Evolutionary conservation across 2,329 filamentous ascomycete genomes (phyloP).

Genomic region (Arthrinium puccinioides): DNA sequence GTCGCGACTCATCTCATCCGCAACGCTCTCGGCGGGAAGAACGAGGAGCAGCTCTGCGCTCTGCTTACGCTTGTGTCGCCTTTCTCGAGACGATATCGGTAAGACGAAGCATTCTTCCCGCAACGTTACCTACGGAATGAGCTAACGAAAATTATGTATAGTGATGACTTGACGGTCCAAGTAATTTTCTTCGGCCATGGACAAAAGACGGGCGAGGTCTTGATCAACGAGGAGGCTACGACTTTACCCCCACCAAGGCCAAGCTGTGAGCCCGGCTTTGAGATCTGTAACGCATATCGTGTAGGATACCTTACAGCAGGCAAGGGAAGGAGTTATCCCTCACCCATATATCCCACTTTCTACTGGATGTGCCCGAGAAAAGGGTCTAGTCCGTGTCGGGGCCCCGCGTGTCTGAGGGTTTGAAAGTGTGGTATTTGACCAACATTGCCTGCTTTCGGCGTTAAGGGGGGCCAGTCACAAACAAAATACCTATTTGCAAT

Average conservation of each 20-base stretch:
- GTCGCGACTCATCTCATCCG: constrained; percentile 91
- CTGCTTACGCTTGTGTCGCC: constrained; percentile 86
- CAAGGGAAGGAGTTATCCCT: no score
- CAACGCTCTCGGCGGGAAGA: constrained; percentile 88
- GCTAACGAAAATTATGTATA: constrained; percentile 24
- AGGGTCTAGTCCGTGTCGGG: no score
- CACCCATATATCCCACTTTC: no score
- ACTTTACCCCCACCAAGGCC: constrained; percentile 38
- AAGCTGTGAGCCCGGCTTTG: constrained; percentile 17
- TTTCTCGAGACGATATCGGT: constrained; percentile 87
- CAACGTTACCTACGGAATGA: no score
- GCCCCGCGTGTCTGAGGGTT: no score
- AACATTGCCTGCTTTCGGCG: no score
- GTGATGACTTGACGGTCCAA: constrained; percentile 93
- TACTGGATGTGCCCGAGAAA: no score
- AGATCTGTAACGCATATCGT: neutral
- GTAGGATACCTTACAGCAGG: no score
- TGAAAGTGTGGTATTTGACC: no score
- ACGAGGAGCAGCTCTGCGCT: constrained; percentile 88
- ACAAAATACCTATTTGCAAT: no score
- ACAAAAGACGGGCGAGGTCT: constrained; percentile 67
- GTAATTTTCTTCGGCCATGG: constrained; percentile 96
- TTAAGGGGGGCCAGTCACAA: no score
- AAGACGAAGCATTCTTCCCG: no score
- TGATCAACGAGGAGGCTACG: constrained; percentile 81